Evolutionary conservation across 306 rosid species (phyloP), one percentile per base, ranked within the genome.

Genomic region (Glycine tomentella): DNA sequence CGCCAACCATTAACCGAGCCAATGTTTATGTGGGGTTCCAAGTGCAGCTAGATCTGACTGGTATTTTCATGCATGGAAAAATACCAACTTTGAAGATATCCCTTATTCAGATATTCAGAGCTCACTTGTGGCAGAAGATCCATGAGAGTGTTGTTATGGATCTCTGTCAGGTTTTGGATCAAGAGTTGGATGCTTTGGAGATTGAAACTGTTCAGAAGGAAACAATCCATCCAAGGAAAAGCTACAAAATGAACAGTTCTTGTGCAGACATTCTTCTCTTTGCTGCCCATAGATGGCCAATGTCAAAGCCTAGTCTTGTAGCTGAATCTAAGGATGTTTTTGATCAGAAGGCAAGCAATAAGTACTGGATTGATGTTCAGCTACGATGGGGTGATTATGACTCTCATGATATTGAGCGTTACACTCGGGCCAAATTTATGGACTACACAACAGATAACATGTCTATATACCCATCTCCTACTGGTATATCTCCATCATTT

Each of bases 81-180:
- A 96, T 96, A 76, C 99, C 99, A 31, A 96, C 99, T 50, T 82
- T 96, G 94, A 96, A 96, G 89, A 96, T 93, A 78, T 96, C 99
- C 17, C 88, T 96, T 61, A 96, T 96, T 77, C 99, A 96, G 88
- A 96, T 96, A 49, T 96, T 96, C 85, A 90, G 99, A 84, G 99
- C 99, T 49, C 99, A 96, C 86, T 87, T 96, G 90, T 96, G 99
- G 99, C 99, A 96, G 87, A 96, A 96, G 90, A 90, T 96, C 75
- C 99, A 96, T 82, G 99, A 96, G 91, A 96, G 99, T 87, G 98
- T 96, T 85, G 99, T 96, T 81, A 96, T 96, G 99, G 99, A 96
- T 93, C 97, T 96, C 62, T 96, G 99, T 87, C 99, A 96, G 87
- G 99, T 96, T 86, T 85, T 96, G 88, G 99, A 96, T 87, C 99